These are phyloP conservation scores for Marsdenia floribunda DNA, from an alignment of 257 asterid species.

Conservation along the genomic window DNA sequence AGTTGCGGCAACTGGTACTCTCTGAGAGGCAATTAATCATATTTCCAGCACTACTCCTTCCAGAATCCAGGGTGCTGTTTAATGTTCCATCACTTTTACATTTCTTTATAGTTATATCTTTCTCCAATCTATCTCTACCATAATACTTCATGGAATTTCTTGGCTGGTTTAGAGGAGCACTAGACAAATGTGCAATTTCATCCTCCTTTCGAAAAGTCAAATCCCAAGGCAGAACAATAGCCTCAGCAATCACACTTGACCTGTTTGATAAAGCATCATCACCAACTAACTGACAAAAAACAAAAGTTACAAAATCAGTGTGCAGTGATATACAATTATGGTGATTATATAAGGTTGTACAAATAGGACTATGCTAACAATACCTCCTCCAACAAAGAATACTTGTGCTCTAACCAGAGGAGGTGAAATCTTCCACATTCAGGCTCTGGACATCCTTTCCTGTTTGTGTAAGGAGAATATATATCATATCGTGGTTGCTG, in stretches of 20 bases:
- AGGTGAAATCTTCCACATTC: conserved; percentile 63
- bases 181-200: conserved; percentile 24
- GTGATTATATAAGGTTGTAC: conserved; percentile 9
- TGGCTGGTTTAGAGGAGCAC: conserved; percentile 24
- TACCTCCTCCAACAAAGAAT: conserved; percentile 71
- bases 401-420: conserved; percentile 67
- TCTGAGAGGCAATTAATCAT: conserved; percentile 17
- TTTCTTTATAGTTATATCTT: conserved; percentile 34
- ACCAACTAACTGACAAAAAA: conserved; percentile 46
- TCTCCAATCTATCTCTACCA: conserved; percentile 17
- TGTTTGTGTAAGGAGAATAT: conserved; percentile 31
- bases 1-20: conserved; percentile 20
- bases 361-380: conserved; percentile 11
- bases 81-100: conserved; percentile 36
- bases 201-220: conserved; percentile 48
- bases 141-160: conserved; percentile 23
- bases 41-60: conserved; percentile 26
- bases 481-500: conserved; percentile 27
- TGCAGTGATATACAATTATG: conserved; percentile 5
- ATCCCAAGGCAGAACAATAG: conserved; percentile 74
- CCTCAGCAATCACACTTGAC: conserved; percentile 63
- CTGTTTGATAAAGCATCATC: conserved; percentile 36
- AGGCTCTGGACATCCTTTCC: conserved; percentile 36
- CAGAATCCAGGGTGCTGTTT: conserved; percentile 20
- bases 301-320: conserved; percentile 14